Percentiles rank a stretch among this genome's conserved stretches.
Evolutionary conservation across 2,329 filamentous ascomycete species (phyloP).

Genomic region (Fusarium sp.): DNA sequence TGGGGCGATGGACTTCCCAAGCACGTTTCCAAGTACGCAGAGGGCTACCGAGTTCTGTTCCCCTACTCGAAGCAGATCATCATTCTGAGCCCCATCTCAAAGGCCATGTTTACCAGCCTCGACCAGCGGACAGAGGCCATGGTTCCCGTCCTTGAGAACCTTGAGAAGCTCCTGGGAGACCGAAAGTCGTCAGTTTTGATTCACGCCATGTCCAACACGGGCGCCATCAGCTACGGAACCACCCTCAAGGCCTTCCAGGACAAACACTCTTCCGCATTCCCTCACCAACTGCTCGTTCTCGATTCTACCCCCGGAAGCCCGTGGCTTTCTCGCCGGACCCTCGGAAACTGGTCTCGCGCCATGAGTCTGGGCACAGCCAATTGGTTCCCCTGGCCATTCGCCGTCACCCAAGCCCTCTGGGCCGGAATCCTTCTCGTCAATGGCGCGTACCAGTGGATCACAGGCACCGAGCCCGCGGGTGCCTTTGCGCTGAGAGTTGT

Average conservation of each 20-base stretch:
- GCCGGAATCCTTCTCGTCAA: conserved; percentile 53
- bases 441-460: conserved; percentile 47
- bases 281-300: conserved; percentile 59
- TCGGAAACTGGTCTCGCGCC: conserved; percentile 62
- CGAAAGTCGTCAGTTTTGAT: conserved; percentile 54
- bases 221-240: conserved; percentile 63
- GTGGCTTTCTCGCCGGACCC: conserved; percentile 53
- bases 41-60: conserved; percentile 62
- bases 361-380: conserved; percentile 61
- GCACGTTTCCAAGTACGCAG: conserved; percentile 66
- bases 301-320: conserved; percentile 65
- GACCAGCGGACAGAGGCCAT: conserved; percentile 57
- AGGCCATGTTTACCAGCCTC: conserved; percentile 57
- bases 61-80: conserved; percentile 62
- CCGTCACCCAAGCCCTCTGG: conserved; percentile 60
- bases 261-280: conserved; percentile 52
- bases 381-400: conserved; percentile 61
- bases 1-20: conserved; percentile 68
- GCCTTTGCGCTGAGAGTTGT: conserved; percentile 51
- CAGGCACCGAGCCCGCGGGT: conserved; percentile 54
- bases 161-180: conserved; percentile 25
- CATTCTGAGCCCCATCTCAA: conserved; percentile 61
- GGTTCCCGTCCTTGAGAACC: conserved; percentile 54
- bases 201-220: conserved; percentile 69
- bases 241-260: conserved; percentile 59